phyloP scores from a whole-genome alignment of 2,329 filamentous ascomycete genomes.

The Didymella arachidicola region DNA sequence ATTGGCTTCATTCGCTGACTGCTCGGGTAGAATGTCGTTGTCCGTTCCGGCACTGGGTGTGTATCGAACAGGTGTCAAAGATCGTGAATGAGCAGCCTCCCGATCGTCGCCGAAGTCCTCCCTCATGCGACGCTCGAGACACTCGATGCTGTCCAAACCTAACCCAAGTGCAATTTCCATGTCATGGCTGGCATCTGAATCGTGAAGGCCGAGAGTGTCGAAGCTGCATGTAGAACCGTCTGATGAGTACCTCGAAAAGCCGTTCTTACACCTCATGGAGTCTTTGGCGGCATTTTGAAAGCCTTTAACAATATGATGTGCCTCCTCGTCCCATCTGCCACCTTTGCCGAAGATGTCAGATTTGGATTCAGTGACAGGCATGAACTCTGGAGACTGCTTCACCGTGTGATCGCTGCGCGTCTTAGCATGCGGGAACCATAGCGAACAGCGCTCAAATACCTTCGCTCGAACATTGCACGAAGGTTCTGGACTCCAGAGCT shows the following conservation, averaged over 20 bases:
- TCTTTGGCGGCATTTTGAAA: no score
- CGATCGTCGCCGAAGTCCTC: background rate
- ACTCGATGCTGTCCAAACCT: background rate
- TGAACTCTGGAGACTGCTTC: background rate
- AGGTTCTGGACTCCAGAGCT: no score
- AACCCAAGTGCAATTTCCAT: background rate
- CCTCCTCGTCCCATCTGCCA: no score
- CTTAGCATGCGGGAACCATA: background rate
- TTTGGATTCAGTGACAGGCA: no score
- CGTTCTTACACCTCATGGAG: no score
- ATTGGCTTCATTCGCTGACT: background rate
- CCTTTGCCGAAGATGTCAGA: no score
- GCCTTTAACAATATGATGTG: no score
- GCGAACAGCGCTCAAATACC: no score
- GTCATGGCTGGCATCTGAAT: background rate
- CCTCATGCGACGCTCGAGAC: background rate
- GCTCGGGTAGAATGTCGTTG: background rate
- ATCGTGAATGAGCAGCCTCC: background rate
- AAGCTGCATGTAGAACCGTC: no score
- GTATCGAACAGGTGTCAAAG: background rate
- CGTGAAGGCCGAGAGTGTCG: background rate
- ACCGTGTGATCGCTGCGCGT: background rate
- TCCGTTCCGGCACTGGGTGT: background rate
- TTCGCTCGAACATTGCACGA: no score
- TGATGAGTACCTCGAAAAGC: no score